Conservation (phyloP, 2,329 filamentous ascomycete genomes). For the Thelonectria rubi region DNA sequence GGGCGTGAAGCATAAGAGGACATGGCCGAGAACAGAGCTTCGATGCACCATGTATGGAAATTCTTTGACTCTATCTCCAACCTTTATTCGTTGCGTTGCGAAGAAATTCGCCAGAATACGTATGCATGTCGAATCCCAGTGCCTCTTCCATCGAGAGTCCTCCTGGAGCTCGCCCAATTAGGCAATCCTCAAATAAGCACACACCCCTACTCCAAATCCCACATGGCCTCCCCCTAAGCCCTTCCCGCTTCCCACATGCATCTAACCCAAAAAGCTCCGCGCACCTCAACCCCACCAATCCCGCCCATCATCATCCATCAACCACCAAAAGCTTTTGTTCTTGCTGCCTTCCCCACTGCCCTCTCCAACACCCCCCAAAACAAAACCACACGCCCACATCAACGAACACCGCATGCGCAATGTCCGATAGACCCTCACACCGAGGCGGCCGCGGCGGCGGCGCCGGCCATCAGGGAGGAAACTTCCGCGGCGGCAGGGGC, state of each 20-base stretch:
- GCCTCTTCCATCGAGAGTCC: too few species aligned
- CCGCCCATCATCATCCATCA: constrained; percentile 21
- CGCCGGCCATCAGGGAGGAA: constrained; percentile 49
- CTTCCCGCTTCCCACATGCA: neutral
- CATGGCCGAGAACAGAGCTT: too few species aligned
- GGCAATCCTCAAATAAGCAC: constrained; percentile 10
- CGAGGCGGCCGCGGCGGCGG: constrained; percentile 58
- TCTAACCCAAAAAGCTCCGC: constrained; percentile 9
- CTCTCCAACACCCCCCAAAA: constrained; percentile 1
- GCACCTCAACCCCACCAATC: constrained; percentile 20
- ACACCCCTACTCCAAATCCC: too few species aligned
- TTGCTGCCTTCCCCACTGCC: neutral
- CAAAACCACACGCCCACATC: constrained; percentile 9
- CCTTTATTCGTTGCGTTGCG: too few species aligned
- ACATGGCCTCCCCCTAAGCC: neutral
- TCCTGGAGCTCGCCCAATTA: constrained; percentile 9
- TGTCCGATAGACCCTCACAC: constrained; percentile 62
- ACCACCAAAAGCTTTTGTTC: constrained; percentile 11
- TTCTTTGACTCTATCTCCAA: too few species aligned
- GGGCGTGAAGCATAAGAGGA: too few species aligned
- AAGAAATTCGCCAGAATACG: too few species aligned
- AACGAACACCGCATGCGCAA: constrained; percentile 42
- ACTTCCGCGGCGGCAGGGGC: constrained; percentile 55
- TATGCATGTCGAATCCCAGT: too few species aligned
- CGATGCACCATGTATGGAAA: too few species aligned